Percentiles rank a stretch among this genome's conserved stretches.
These are phyloP conservation scores for Erythrophleum fordii DNA, from an alignment of 306 rosid species.

Conservation along the genomic window DNA sequence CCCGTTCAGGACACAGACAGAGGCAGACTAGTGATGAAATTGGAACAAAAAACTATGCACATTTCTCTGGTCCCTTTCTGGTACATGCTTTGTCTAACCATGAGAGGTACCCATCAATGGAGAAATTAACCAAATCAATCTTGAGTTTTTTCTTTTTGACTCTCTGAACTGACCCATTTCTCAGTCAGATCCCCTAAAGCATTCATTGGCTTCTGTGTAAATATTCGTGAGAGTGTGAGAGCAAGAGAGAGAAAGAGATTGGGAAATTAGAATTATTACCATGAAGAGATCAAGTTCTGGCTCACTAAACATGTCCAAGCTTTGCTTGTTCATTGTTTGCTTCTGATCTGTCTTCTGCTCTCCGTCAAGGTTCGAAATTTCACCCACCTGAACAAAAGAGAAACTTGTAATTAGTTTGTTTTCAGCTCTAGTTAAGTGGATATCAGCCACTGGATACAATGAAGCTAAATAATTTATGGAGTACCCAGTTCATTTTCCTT, in stretches of 20 bases:
- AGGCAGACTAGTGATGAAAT: slow-evolving; percentile 35
- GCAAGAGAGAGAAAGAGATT: neutral
- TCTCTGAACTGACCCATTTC: neutral
- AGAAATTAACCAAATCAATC: neutral
- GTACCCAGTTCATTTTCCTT: neutral
- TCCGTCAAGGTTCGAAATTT: slow-evolving; percentile 46
- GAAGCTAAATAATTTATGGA: neutral
- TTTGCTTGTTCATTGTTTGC: slow-evolving; percentile 44
- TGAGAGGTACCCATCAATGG: slow-evolving; percentile 39
- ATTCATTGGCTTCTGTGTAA: neutral
- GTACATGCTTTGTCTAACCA: slow-evolving; percentile 46
- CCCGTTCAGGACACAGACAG: neutral
- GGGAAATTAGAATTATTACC: slow-evolving; percentile 46
- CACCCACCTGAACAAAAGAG: slow-evolving; percentile 57
- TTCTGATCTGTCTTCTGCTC: slow-evolving; percentile 49
- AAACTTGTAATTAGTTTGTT: neutral
- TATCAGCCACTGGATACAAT: no score
- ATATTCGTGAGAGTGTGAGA: neutral
- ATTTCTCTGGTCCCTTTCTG: slow-evolving; percentile 45
- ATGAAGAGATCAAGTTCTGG: slow-evolving; percentile 88
- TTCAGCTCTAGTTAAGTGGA: no score
- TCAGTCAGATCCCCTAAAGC: neutral
- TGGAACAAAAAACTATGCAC: slow-evolving; percentile 55
- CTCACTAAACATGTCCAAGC: slow-evolving; percentile 49
- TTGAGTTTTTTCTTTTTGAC: slow-evolving; percentile 14